phyloP scores from a whole-genome alignment of 208 protist species.

The Leishmania tropica region DNA sequence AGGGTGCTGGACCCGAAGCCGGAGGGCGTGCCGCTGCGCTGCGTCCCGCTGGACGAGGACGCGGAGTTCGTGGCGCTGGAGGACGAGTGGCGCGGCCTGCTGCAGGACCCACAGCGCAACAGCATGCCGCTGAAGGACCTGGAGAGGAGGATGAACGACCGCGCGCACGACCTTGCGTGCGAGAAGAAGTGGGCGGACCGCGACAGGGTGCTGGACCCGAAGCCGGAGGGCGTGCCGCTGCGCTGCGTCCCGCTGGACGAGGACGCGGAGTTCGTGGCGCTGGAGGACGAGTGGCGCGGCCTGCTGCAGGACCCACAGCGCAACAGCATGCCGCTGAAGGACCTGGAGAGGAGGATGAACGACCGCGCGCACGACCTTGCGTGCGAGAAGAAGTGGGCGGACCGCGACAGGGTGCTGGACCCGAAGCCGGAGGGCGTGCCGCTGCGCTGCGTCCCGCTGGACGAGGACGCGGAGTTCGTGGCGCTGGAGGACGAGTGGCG shows the following conservation, averaged over 20 bases:
- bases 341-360: neutral
- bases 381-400: constrained; percentile 33
- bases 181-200: constrained; percentile 44
- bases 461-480: constrained; percentile 40
- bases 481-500: constrained; percentile 31
- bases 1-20: constrained; percentile 40
- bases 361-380: constrained; percentile 49
- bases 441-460: constrained; percentile 38
- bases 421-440: constrained; percentile 52
- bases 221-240: constrained; percentile 52
- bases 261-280: constrained; percentile 32
- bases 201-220: constrained; percentile 33
- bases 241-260: constrained; percentile 37
- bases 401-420: constrained; percentile 45
- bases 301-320: constrained; percentile 14
- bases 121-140: no score
- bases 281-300: constrained; percentile 30
- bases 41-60: constrained; percentile 44
- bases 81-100: constrained; percentile 22
- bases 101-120: constrained; percentile 9
- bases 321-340: neutral
- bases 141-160: neutral
- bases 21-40: constrained; percentile 51
- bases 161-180: constrained; percentile 44
- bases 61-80: constrained; percentile 35